phyloP scores from a whole-genome alignment of 129 eudicot genomes.

The Escallonia herrerae region DNA sequence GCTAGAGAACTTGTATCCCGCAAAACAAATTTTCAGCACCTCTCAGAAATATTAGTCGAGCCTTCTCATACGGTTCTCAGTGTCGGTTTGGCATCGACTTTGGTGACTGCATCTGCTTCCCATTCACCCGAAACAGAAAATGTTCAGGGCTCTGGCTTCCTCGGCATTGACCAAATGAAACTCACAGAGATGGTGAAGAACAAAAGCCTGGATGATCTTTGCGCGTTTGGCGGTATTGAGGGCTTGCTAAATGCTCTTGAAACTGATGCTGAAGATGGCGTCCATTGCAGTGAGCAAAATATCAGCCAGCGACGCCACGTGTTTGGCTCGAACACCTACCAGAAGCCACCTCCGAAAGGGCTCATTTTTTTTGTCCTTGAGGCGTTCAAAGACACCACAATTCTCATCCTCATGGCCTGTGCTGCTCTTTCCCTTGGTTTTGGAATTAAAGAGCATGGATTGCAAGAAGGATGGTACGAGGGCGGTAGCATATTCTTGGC shows the following conservation, averaged over 20 bases:
- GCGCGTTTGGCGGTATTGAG: conserved; percentile 25
- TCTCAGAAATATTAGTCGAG: conserved; percentile 5
- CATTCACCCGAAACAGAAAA: neutral
- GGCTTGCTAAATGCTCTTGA: conserved; percentile 39
- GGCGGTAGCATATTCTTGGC: conserved; percentile 85
- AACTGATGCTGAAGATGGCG: conserved; percentile 42
- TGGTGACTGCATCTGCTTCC: neutral
- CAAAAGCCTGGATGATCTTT: conserved; percentile 36
- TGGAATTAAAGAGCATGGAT: conserved; percentile 61
- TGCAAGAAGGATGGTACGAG: conserved; percentile 70
- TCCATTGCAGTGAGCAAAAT: conserved; percentile 24
- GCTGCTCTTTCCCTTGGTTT: conserved; percentile 69
- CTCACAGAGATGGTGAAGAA: conserved; percentile 37
- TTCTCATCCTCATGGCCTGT: conserved; percentile 56
- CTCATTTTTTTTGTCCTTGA: conserved; percentile 41
- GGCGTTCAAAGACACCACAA: conserved; percentile 62
- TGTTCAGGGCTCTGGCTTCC: conserved; percentile 12
- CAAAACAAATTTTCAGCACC: conserved; percentile 6
- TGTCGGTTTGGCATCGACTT: conserved; percentile 15
- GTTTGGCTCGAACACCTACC: conserved; percentile 65
- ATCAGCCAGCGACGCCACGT: conserved; percentile 14
- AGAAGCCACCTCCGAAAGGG: conserved; percentile 55
- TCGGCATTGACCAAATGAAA: conserved; percentile 19
- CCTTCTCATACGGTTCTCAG: conserved; percentile 36
- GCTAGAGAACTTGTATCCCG: conserved; percentile 20